Percentiles rank a stretch among this genome's conserved stretches.
Evolutionary conservation across 495 filamentous ascomycete species (phyloP).

Genomic region (Penicillium bialowiezense): DNA sequence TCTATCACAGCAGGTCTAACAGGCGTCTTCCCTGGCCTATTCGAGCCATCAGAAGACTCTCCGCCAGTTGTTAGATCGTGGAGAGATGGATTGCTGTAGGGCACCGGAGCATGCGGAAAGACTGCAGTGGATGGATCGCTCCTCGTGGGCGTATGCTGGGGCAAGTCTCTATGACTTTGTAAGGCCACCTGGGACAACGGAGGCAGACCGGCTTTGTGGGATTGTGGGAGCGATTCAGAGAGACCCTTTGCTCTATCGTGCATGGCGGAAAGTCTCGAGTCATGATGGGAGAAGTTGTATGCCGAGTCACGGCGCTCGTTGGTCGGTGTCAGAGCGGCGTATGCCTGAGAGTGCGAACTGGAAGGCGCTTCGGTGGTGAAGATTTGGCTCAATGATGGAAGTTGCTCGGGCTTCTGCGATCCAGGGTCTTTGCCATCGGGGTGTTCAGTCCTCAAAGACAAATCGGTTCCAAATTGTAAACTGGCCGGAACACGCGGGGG

Average conservation of each 20-base stretch:
- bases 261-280: constrained; percentile 9
- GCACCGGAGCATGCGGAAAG: constrained; percentile 13
- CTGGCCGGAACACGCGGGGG: constrained; percentile 42
- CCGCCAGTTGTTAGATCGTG: constrained; percentile 16
- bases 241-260: constrained; percentile 21
- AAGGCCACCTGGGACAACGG: constrained; percentile 34
- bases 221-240: constrained; percentile 22
- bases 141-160: constrained; percentile 16
- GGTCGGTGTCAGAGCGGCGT: constrained; percentile 18
- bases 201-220: constrained; percentile 27
- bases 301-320: constrained; percentile 19
- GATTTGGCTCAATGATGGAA: constrained; percentile 49
- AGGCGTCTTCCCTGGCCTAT: constrained; percentile 14
- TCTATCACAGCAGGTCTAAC: constrained; percentile 46
- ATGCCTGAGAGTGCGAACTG: constrained; percentile 27
- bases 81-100: constrained; percentile 9
- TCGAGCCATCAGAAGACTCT: constrained; percentile 21
- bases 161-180: constrained; percentile 19
- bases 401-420: constrained; percentile 29
- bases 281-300: constrained; percentile 23
- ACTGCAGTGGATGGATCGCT: constrained; percentile 19
- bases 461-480: constrained; percentile 45
- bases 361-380: constrained; percentile 37
- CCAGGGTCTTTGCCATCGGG: constrained; percentile 21
- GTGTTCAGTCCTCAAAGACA: constrained; percentile 29